Conservation (phyloP, 305 asterid species). For the Petunia hybrid region DNA sequence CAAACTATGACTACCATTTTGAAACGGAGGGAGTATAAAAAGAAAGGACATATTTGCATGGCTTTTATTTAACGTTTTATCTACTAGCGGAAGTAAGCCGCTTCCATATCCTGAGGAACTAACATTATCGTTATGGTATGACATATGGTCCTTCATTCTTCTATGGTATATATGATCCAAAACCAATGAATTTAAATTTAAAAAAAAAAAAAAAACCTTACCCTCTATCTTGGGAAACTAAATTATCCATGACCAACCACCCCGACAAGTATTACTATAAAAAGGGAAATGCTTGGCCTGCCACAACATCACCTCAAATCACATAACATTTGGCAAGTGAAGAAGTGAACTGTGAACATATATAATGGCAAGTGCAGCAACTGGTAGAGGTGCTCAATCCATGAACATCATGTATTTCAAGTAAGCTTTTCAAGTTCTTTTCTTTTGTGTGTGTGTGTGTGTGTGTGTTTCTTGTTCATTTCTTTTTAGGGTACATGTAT, state of each 20-base stretch:
- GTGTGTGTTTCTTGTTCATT: no score
- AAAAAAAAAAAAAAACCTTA: neutral
- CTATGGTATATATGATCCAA: neutral
- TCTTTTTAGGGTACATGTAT: neutral
- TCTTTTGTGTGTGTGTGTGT: no score
- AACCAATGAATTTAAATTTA: neutral
- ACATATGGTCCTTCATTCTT: slow-evolving; percentile 30
- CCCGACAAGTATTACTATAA: slow-evolving; percentile 35
- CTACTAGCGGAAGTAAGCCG: neutral
- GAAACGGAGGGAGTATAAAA: neutral
- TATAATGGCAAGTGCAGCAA: slow-evolving; percentile 67
- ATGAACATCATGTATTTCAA: slow-evolving; percentile 60
- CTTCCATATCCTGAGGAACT: slow-evolving; percentile 28
- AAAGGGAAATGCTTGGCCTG: neutral
- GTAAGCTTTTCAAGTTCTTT: slow-evolving; percentile 46
- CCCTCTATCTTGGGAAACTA: slow-evolving; percentile 51
- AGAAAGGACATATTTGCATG: neutral
- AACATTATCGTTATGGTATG: slow-evolving; percentile 6
- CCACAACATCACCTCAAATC: neutral
- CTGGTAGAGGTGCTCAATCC: slow-evolving; percentile 72
- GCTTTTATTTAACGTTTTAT: neutral
- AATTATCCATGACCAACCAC: slow-evolving; percentile 33
- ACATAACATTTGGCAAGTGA: neutral
- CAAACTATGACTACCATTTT: no score
- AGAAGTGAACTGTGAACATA: neutral